Conservation (phyloP, 345 rosid genomes). For the Populus pruinosa region DNA sequence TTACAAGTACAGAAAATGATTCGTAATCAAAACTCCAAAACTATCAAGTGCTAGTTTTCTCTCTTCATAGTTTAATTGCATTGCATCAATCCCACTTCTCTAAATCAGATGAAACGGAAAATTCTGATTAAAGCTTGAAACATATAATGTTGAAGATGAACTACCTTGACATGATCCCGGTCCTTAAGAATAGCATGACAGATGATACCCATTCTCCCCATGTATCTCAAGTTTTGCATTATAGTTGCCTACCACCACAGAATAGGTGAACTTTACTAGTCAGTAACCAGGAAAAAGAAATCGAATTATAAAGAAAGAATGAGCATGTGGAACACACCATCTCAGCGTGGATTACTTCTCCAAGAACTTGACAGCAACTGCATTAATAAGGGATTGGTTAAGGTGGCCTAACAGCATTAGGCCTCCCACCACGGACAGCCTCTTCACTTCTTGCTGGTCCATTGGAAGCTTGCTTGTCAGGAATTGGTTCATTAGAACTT, state of each 20-base stretch:
- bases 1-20: not conserved
- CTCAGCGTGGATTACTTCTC: slow-evolving; percentile 45
- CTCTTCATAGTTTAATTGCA: not conserved
- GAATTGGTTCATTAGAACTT: not conserved
- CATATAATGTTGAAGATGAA: slow-evolving; percentile 27
- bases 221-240: slow-evolving; percentile 54
- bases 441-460: not conserved
- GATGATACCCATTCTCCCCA: slow-evolving; percentile 53
- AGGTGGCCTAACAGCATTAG: slow-evolving; percentile 26
- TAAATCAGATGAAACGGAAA: not conserved
- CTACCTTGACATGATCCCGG: not conserved
- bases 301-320: not conserved
- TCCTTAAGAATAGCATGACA: slow-evolving; percentile 46
- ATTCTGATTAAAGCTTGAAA: slow-evolving; percentile 26
- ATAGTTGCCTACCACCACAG: slow-evolving; percentile 20
- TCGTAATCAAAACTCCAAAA: not conserved
- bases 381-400: slow-evolving; percentile 33
- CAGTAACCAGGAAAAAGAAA: not conserved
- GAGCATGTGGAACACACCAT: slow-evolving; percentile 30
- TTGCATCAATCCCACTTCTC: not conserved
- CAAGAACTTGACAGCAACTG: slow-evolving; percentile 44
- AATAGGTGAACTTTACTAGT: no score
- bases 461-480: not conserved
- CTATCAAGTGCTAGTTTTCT: not conserved
- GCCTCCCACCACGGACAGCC: slow-evolving; percentile 1